Percentiles rank a stretch among this genome's conserved stretches.
Conservation (phyloP, 1,284 basidiomycete genomes). For the Sporisorium graminicola region DNA sequence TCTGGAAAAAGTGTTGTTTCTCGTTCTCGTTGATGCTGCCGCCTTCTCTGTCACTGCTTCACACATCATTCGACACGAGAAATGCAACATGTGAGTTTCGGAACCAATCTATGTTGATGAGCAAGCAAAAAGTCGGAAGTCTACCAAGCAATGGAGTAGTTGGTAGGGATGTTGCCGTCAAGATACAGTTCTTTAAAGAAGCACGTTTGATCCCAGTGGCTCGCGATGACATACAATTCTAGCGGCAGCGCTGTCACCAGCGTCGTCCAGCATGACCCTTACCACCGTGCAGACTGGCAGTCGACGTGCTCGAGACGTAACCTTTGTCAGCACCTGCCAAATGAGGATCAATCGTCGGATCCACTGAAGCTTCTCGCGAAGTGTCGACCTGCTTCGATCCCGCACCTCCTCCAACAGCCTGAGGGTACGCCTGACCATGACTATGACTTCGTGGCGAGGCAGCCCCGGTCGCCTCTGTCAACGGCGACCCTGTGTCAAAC, state of each 20-base stretch:
- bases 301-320: constrained; percentile 10
- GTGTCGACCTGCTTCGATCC: not conserved
- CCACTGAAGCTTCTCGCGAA: not conserved
- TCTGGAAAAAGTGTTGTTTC: not conserved
- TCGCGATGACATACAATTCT: no score
- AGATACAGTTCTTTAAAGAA: no score
- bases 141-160: no score
- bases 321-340: not conserved
- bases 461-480: constrained; percentile 32
- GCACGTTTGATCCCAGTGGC: no score
- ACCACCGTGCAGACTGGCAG: constrained; percentile 4
- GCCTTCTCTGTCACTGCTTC: not conserved
- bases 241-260: constrained; percentile 4
- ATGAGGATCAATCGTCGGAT: constrained; percentile 12
- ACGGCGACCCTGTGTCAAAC: constrained; percentile 33
- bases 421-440: not conserved
- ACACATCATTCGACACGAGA: not conserved
- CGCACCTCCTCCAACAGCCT: not conserved
- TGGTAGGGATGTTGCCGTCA: no score
- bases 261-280: not conserved
- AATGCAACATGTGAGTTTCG: not conserved
- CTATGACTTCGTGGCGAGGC: constrained; percentile 21
- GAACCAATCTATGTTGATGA: not conserved
- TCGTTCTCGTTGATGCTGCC: not conserved
- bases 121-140: not conserved